Evolutionary conservation across 1,284 basidiomycete genomes (phyloP).

Genomic region (Vanrija pseudolonga): DNA sequence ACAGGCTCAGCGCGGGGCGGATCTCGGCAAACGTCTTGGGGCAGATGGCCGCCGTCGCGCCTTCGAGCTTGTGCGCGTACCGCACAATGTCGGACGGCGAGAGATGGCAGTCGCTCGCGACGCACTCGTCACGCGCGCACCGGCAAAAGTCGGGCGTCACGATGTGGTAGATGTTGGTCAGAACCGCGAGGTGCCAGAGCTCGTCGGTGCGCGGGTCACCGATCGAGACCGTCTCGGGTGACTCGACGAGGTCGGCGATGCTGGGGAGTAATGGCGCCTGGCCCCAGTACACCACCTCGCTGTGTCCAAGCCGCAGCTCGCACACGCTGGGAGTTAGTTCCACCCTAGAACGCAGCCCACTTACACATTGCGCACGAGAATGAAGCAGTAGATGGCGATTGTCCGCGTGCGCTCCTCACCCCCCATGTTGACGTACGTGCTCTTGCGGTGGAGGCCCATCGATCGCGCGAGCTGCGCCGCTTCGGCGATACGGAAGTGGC

Average conservation of each 20-base stretch:
- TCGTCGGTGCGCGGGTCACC: not conserved
- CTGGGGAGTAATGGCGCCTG: not conserved
- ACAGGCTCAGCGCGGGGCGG: not conserved
- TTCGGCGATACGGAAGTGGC: slow-evolving; percentile 7
- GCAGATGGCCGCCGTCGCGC: not conserved
- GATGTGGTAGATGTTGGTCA: slow-evolving; percentile 2
- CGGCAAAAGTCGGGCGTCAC: slow-evolving; percentile 2
- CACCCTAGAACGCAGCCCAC: too few species aligned
- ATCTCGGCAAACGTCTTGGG: not conserved
- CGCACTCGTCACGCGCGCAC: slow-evolving; percentile 4
- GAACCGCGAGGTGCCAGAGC: not conserved
- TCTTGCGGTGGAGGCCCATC: not conserved
- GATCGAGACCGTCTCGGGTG: not conserved
- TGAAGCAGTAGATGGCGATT: not conserved
- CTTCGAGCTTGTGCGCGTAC: not conserved
- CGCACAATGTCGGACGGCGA: too few species aligned
- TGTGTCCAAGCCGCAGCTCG: not conserved
- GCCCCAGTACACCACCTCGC: slow-evolving; percentile 4
- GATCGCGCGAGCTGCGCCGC: slow-evolving; percentile 2
- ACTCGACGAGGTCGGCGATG: not conserved
- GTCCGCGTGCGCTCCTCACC: not conserved
- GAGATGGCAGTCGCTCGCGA: not conserved
- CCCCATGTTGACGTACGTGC: not conserved
- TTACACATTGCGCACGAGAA: not conserved
- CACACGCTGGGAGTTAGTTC: not conserved